phyloP scores from a whole-genome alignment of 2,329 filamentous ascomycete genomes.

The Ophiostoma tasmaniense region DNA sequence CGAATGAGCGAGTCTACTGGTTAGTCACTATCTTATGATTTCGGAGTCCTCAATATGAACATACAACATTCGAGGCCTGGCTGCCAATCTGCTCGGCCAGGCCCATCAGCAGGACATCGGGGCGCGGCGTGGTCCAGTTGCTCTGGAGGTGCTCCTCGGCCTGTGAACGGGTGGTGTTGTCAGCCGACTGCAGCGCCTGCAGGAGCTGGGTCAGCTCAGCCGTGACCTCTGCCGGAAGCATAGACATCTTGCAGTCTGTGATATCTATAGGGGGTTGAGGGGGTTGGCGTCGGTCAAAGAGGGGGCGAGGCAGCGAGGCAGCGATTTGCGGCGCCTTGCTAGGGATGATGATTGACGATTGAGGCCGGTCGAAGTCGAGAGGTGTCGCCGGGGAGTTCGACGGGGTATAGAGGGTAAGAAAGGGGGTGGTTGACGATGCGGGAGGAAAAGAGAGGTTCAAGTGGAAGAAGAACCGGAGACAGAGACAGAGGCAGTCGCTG shows the following conservation, averaged over 20 bases:
- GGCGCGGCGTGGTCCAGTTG: constrained; percentile 76
- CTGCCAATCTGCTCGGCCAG: constrained; percentile 83
- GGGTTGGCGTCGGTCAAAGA: constrained; percentile 7
- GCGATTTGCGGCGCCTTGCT: not conserved
- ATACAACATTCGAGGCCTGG: constrained; percentile 64
- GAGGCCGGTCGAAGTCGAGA: not conserved
- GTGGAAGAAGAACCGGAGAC: not conserved
- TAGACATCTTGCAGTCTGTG: constrained; percentile 57
- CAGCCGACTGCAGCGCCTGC: constrained; percentile 77
- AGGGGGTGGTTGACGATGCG: not conserved
- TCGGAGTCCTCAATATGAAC: constrained; percentile 22
- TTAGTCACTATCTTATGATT: not conserved
- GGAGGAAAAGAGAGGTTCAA: not conserved
- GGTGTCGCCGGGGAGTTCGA: constrained; percentile 1
- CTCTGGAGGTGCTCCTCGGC: constrained; percentile 86
- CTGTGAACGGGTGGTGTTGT: constrained; percentile 76
- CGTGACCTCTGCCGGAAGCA: constrained; percentile 77
- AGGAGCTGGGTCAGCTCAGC: constrained; percentile 78
- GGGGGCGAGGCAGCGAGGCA: not conserved
- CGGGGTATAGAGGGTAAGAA: constrained; percentile 6
- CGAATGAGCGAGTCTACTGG: constrained; percentile 72
- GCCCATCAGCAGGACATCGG: constrained; percentile 87
- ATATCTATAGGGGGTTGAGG: constrained; percentile 3
- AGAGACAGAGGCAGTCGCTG: not conserved
- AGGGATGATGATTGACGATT: not conserved